Conservation (phyloP, 2,329 filamentous ascomycete species). For the Hypoxylon sp. region DNA sequence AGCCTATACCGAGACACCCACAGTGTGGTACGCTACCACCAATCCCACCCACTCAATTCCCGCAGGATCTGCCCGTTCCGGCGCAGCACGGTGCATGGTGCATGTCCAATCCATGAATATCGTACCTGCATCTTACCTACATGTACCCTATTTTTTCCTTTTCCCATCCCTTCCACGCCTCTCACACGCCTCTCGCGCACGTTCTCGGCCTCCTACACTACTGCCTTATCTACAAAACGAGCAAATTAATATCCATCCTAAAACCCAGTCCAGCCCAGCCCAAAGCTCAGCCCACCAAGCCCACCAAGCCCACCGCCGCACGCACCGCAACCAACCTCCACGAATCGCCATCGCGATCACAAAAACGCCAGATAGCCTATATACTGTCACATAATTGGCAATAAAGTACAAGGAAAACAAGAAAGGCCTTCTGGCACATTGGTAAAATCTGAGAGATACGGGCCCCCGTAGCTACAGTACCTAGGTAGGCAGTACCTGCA, state of each 20-base stretch:
- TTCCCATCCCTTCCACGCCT: not conserved
- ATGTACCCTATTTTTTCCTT: slow-evolving; percentile 13
- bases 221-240: slow-evolving; percentile 15
- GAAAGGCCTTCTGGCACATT: no score
- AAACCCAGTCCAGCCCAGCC: not conserved
- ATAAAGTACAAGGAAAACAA: no score
- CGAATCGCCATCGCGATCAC: slow-evolving; percentile 36
- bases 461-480: not conserved
- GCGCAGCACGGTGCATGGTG: not conserved
- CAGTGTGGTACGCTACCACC: slow-evolving; percentile 8
- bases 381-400: no score
- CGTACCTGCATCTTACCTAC: slow-evolving; percentile 25
- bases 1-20: not conserved
- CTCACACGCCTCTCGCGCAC: not conserved
- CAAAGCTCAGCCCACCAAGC: slow-evolving; percentile 1
- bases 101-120: not conserved
- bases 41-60: slow-evolving; percentile 23
- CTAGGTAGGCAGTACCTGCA: no score
- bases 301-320: not conserved
- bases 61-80: slow-evolving; percentile 37
- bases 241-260: slow-evolving; percentile 12
- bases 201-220: not conserved
- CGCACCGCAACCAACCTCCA: slow-evolving; percentile 20
- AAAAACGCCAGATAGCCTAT: not conserved
- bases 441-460: no score